Percentiles rank a stretch among this genome's conserved stretches.
These are phyloP conservation scores for Hansenula sp. DNA, from an alignment of 1,139 yeast species.

Conservation along the genomic window DNA sequence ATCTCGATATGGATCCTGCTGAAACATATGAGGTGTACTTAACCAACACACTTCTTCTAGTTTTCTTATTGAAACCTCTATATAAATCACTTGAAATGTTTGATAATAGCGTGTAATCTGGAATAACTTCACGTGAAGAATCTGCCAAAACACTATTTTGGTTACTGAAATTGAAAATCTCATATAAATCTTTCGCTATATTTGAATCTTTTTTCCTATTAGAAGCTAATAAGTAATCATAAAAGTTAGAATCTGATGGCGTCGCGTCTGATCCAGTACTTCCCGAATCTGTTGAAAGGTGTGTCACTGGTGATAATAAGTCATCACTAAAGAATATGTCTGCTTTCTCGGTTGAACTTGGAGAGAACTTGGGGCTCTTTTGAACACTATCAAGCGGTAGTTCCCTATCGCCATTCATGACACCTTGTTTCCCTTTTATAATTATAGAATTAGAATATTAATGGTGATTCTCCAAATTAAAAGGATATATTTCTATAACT, in stretches of 20 bases:
- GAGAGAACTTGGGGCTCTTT: not conserved
- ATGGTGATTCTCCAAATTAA: no score
- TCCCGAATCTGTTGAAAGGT: slow-evolving; percentile 9
- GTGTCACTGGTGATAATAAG: slow-evolving; percentile 12
- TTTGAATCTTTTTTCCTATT: slow-evolving; percentile 2
- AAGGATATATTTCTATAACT: no score
- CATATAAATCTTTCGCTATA: slow-evolving; percentile 8
- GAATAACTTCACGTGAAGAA: slow-evolving; percentile 9
- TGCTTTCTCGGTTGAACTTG: not conserved
- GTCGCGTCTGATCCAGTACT: not conserved
- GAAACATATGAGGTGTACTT: slow-evolving; percentile 14
- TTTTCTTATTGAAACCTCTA: slow-evolving; percentile 13
- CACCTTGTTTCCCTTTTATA: no score
- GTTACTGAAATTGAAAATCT: slow-evolving; percentile 6
- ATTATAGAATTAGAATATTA: no score
- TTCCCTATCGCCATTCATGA: not conserved
- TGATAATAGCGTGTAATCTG: slow-evolving; percentile 15
- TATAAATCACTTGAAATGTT: slow-evolving; percentile 15
- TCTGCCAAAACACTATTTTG: slow-evolving; percentile 7
- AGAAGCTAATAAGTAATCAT: slow-evolving; percentile 12
- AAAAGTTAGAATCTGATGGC: slow-evolving; percentile 6
- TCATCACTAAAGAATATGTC: slow-evolving; percentile 10
- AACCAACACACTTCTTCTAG: slow-evolving; percentile 13
- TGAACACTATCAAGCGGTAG: not conserved
- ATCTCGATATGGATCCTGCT: slow-evolving; percentile 15